Base-by-base conservation (phyloP, 2,329 filamentous ascomycete genomes). In the Stemphylium vesicarium region DNA sequence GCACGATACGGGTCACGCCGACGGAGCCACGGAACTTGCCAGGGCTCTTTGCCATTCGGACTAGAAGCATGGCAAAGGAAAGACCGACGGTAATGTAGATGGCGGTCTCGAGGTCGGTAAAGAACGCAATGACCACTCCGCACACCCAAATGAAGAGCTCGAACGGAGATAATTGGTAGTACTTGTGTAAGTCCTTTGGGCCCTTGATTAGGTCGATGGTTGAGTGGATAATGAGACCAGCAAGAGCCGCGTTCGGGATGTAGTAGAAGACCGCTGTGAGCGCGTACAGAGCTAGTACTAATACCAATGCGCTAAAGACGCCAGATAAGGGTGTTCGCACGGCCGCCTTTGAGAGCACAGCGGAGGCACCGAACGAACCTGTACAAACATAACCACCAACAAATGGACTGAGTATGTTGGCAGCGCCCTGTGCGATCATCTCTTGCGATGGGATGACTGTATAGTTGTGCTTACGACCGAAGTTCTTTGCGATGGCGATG, bases 401-500 rank as follows among this genome's bases (percentile, higher is more conserved):
- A 77, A 97, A 96, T 2, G 93, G 91, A 0, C 90, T 92, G 8
- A 97, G 81, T 41, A 96, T 80, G 71, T 97, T 97, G 22, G 88
- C 88, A 24, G 96, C 85, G 56, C 93, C 93, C 63, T 96, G 96
- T 18, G 91, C 93, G 42, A 97, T 90, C 79, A 97, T 86, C 74
- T 97, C 93, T 74, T 97, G 93, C 0, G 93, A 96, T 0, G 93
- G 92, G 63, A 96, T 87, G 70, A 97, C 96, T 12, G 86, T 89
- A 77, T 97, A 97, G 78, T 96, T 95, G 79, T 96, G 96, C 63
- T 96, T 85, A 53, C 93, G 85, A 10, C 93, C 93, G 63, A 97
- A 97, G 0, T 92, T 96, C 74, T 97, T 97, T 22, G 92, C 91
- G 60, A 97, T 96, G 43, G 93, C 92, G 66, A 97, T 96, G 72